Percentiles rank a stretch among this genome's conserved stretches.
These are phyloP conservation scores for Phylloporus sp. DNA, from an alignment of 768 basidiomycete genomes.

Conservation along the genomic window DNA sequence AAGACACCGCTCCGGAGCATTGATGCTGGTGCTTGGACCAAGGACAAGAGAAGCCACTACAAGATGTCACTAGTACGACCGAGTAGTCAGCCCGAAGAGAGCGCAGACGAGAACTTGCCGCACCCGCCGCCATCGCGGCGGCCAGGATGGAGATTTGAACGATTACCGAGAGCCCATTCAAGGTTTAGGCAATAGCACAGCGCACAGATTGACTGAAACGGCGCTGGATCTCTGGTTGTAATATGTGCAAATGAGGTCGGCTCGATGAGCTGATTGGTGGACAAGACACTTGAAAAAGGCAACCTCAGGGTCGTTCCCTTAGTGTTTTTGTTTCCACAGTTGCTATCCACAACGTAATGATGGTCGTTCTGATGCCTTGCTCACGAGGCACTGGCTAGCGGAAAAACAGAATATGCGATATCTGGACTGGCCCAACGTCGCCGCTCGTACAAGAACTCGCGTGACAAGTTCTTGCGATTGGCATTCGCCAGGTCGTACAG, in stretches of 20 bases:
- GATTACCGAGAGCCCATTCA: constrained; percentile 1
- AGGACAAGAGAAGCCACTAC: neutral
- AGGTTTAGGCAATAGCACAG: neutral
- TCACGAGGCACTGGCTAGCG: neutral
- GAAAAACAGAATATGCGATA: constrained; percentile 3
- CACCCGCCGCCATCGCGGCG: constrained; percentile 27
- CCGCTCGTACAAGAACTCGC: constrained; percentile 2
- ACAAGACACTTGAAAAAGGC: constrained; percentile 13
- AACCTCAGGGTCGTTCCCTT: neutral
- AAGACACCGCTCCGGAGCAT: constrained; percentile 5
- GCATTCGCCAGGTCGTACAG: constrained; percentile 3
- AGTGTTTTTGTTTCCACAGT: constrained; percentile 1
- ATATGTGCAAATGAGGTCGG: neutral
- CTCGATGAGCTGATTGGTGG: neutral
- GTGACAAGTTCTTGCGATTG: constrained; percentile 5
- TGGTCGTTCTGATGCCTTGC: neutral
- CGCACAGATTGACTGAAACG: constrained; percentile 15
- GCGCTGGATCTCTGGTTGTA: constrained; percentile 12
- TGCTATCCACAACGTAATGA: constrained; percentile 12
- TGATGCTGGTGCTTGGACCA: neutral
- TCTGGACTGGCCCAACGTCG: neutral
- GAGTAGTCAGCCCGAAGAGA: constrained; percentile 18
- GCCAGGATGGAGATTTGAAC: constrained; percentile 19
- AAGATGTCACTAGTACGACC: constrained; percentile 13
- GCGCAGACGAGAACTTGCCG: constrained; percentile 16